Base-by-base conservation (phyloP, 2,329 filamentous ascomycete genomes). In the Penicillium decumbens region DNA sequence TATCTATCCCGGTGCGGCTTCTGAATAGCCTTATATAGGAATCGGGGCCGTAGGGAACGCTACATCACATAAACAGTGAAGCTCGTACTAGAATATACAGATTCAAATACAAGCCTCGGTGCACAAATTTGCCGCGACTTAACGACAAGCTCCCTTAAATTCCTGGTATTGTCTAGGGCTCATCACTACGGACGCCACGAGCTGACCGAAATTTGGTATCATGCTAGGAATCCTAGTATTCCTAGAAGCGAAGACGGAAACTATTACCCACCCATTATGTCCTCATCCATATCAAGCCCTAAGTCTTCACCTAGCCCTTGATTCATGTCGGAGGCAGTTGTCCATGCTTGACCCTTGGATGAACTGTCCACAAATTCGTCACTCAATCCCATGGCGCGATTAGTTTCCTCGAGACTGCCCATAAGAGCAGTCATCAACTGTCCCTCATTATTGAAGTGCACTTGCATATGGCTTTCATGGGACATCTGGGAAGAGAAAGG, bases 351-450 rank as follows among this genome's bases (percentile, higher is more conserved):
- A 51, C 70, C 56, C 53, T 73, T 79, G 59, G 75, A 77, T 44
- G 77, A 51, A 43, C 73, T 72, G 38, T 82, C 78, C 28, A 83
- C 69, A 57, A 80, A 82, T 61, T 85, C 82, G 58, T 77, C 80
- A 47, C 74, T 79, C 37, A 85, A 64, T 37, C 77, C 78, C 43
- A 85, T 62, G 15, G 76, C 77, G 45, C 76, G 73, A 54, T 83
- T 80, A 13, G 75, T 77, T 50, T 79, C 75, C 55, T 75, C 74
- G 39, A 83, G 72, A 56, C 77, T 75, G 20, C 73, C 68, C 18
- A 77, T 72, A 5, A 85, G 71, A 7, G 62, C 58, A 44, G 77
- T 72, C 1, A 82, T 77, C 25, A 76, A 75, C 38, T 67, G 57
- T 28, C 75, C 77, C 61, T 80, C 79, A 35, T 67, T 64, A 38